Conservation (phyloP, 1,284 basidiomycete genomes). For the Tetrapyrgos nigripes region DNA sequence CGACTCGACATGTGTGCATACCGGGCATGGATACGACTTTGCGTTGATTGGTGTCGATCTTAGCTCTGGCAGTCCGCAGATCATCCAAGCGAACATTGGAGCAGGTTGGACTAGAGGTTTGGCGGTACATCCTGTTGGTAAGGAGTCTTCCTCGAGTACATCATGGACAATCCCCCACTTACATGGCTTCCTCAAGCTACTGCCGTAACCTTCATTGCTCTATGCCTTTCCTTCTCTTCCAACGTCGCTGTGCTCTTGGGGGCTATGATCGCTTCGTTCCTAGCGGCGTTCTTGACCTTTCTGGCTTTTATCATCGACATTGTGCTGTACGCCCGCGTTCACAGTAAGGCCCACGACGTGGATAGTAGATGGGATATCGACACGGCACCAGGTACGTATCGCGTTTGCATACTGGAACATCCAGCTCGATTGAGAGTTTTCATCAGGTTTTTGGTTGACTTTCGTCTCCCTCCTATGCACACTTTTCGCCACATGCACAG, state of each 20-base stretch:
- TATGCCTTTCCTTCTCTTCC: constrained; percentile 7
- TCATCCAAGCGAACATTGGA: background rate
- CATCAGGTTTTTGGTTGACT: constrained; percentile 82
- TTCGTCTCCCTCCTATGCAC: constrained; percentile 71
- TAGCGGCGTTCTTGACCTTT: constrained; percentile 5
- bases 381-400: background rate
- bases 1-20: background rate
- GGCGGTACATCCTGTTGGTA: constrained; percentile 10
- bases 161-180: background rate
- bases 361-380: background rate
- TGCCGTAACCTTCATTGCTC: constrained; percentile 1
- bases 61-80: background rate
- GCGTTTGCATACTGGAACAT: no score
- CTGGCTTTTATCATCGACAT: constrained; percentile 7
- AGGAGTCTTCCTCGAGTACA: background rate
- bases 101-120: constrained; percentile 6
- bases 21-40: constrained; percentile 3
- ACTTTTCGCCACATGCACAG: constrained; percentile 66
- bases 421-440: background rate
- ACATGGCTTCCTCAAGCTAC: background rate
- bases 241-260: background rate
- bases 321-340: constrained; percentile 4
- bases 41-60: background rate
- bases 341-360: background rate
- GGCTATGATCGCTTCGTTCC: background rate